A percentile compares a stretch with the other conserved stretches of the same genome.
Conservation (phyloP, 495 filamentous ascomycete species). For the Bacidia gigantensis region DNA sequence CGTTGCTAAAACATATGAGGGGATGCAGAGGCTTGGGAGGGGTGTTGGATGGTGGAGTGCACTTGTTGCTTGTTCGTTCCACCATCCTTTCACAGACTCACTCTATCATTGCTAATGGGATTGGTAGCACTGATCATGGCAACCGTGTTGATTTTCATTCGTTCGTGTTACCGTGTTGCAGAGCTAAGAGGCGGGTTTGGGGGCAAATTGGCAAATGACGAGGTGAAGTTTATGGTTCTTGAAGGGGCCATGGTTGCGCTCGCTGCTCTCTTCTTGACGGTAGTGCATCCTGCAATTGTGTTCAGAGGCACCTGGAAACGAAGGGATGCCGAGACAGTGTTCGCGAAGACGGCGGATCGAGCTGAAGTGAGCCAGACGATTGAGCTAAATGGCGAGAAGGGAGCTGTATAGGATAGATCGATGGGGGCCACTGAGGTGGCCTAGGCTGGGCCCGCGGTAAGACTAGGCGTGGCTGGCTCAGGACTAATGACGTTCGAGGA, state of each 20-base stretch:
- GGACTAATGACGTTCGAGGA: too few relatives aligned
- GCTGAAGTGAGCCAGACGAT: too few relatives aligned
- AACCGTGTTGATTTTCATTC: constrained; percentile 25
- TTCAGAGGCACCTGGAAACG: constrained; percentile 10
- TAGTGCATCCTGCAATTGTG: constrained; percentile 18
- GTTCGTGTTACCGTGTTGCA: constrained; percentile 27
- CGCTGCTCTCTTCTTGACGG: constrained; percentile 23
- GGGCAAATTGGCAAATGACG: constrained; percentile 24
- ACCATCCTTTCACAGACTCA: background rate
- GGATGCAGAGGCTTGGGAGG: background rate
- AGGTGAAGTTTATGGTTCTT: constrained; percentile 27
- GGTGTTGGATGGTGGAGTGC: background rate
- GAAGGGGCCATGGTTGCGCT: constrained; percentile 26
- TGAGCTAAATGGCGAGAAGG: too few relatives aligned
- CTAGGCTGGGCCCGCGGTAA: too few relatives aligned
- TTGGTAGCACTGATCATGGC: constrained; percentile 7
- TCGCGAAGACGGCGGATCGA: too few relatives aligned
- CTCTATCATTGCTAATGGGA: background rate
- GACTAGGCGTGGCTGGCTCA: too few relatives aligned
- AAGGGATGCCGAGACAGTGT: background rate
- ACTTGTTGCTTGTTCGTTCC: constrained; percentile 1
- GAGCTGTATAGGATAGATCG: too few relatives aligned
- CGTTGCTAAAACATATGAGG: background rate
- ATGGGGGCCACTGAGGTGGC: too few relatives aligned
- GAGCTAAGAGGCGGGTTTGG: constrained; percentile 29